phyloP scores from a whole-genome alignment of 495 filamentous ascomycete genomes.

The Amorphotheca resinae region DNA sequence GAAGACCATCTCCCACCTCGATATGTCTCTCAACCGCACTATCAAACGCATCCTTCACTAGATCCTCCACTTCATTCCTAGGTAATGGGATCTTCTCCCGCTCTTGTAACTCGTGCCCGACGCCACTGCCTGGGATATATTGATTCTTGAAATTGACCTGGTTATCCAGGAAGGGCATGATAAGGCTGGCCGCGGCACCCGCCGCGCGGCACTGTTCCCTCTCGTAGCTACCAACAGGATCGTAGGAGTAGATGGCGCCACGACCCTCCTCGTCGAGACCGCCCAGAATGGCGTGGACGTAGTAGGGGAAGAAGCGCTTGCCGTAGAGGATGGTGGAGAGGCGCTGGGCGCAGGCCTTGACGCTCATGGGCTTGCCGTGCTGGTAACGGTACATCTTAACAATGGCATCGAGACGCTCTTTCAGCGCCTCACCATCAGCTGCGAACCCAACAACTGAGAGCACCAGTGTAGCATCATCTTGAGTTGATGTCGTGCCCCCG shows the following conservation, averaged over 20 bases:
- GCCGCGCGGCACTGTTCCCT: constrained; percentile 90
- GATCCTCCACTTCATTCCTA: constrained; percentile 58
- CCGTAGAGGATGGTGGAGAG: constrained; percentile 88
- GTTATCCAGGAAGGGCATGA: constrained; percentile 98
- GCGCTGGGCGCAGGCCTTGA: constrained; percentile 84
- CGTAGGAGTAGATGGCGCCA: constrained; percentile 92
- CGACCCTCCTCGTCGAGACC: constrained; percentile 91
- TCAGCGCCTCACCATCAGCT: constrained; percentile 81
- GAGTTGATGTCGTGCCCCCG: constrained; percentile 73
- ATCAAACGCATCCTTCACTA: constrained; percentile 95
- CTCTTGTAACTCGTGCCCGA: constrained; percentile 66
- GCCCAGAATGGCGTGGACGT: constrained; percentile 83
- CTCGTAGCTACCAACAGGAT: constrained; percentile 94
- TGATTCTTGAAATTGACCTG: constrained; percentile 99
- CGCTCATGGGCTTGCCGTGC: constrained; percentile 84
- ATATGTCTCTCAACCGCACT: constrained; percentile 97
- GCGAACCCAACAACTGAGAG: constrained; percentile 92
- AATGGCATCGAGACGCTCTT: constrained; percentile 76
- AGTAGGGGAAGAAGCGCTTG: constrained; percentile 98
- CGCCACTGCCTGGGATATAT: constrained; percentile 78
- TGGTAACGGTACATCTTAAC: constrained; percentile 97
- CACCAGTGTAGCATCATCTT: constrained; percentile 70
- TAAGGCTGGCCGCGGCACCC: constrained; percentile 88
- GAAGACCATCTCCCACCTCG: constrained; percentile 91
- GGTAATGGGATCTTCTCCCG: constrained; percentile 53